Evolutionary conservation across 2,329 filamentous ascomycete species (phyloP).

Genomic region (Colletotrichum endophyticum): DNA sequence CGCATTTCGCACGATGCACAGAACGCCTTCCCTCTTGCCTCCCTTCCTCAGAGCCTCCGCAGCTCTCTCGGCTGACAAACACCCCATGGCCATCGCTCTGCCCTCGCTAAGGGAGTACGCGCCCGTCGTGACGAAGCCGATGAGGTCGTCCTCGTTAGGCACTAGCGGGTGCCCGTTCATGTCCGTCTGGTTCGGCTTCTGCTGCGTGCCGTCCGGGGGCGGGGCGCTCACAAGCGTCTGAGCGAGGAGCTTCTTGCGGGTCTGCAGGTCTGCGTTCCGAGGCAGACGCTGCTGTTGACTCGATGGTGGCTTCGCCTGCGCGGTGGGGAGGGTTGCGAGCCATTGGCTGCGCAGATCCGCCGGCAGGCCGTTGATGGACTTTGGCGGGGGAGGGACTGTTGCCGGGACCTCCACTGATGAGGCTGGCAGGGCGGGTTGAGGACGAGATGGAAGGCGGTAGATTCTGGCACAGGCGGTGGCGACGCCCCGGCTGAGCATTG

Average conservation of each 20-base stretch:
- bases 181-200: conserved; percentile 37
- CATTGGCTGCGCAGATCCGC: conserved; percentile 69
- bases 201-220: conserved; percentile 34
- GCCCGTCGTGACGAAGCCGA: conserved; percentile 91
- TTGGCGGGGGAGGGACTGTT: conserved; percentile 37
- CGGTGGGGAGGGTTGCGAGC: conserved; percentile 61
- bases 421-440: conserved; percentile 25
- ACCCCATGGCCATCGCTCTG: conserved; percentile 76
- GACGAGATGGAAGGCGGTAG: conserved; percentile 75
- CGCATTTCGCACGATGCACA: conserved; percentile 83
- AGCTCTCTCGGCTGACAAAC: conserved; percentile 66
- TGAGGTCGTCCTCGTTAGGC: conserved; percentile 76
- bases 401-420: conserved; percentile 51
- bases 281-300: conserved; percentile 27
- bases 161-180: conserved; percentile 66
- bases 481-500: conserved; percentile 72
- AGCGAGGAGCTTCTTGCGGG: conserved; percentile 49
- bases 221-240: conserved; percentile 48
- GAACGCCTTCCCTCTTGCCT: conserved; percentile 42
- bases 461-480: conserved; percentile 77
- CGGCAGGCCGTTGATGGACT: conserved; percentile 35
- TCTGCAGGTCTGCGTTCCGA: conserved; percentile 34
- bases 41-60: conserved; percentile 39
- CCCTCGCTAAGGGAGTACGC: conserved; percentile 82
- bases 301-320: conserved; percentile 12